Conservation (phyloP, 257 asterid species). For the Solanum virginianum region DNA sequence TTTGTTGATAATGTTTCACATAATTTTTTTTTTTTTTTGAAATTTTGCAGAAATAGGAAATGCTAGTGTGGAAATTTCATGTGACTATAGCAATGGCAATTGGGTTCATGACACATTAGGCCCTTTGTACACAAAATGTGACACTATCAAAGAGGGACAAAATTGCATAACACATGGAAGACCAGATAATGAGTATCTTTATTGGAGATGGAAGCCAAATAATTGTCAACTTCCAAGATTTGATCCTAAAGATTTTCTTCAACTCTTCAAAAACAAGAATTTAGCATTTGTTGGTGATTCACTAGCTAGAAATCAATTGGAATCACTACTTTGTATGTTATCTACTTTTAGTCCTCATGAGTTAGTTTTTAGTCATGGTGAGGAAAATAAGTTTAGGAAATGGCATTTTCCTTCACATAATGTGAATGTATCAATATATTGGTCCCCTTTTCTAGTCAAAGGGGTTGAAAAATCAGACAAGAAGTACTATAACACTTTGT, state of each 20-base stretch:
- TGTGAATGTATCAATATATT: constrained; percentile 42
- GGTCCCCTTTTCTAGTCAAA: constrained; percentile 79
- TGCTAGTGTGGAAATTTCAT: not conserved
- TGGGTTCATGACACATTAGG: constrained; percentile 34
- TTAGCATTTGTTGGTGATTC: constrained; percentile 87
- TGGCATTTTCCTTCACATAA: constrained; percentile 43
- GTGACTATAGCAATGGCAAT: constrained; percentile 55
- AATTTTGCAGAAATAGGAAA: constrained; percentile 16
- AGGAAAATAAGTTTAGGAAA: constrained; percentile 50
- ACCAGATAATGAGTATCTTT: constrained; percentile 48
- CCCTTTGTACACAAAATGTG: constrained; percentile 59
- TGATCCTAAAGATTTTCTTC: constrained; percentile 43
- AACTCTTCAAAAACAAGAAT: constrained; percentile 36
- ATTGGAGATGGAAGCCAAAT: constrained; percentile 66
- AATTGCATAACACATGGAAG: constrained; percentile 61
- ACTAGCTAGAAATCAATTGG: constrained; percentile 70
- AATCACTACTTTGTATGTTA: constrained; percentile 58
- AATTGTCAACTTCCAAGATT: constrained; percentile 56
- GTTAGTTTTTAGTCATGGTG: constrained; percentile 36
- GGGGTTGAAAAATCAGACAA: constrained; percentile 38
- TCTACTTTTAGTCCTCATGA: constrained; percentile 33
- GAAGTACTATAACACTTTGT: constrained; percentile 24
- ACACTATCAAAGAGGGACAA: constrained; percentile 51
- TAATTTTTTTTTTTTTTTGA: not conserved
- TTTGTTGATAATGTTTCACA: not conserved